Percentiles rank a stretch among this genome's conserved stretches.
phyloP scores from a whole-genome alignment of 176 grass and related monocot species.

The Poa pratensis region DNA sequence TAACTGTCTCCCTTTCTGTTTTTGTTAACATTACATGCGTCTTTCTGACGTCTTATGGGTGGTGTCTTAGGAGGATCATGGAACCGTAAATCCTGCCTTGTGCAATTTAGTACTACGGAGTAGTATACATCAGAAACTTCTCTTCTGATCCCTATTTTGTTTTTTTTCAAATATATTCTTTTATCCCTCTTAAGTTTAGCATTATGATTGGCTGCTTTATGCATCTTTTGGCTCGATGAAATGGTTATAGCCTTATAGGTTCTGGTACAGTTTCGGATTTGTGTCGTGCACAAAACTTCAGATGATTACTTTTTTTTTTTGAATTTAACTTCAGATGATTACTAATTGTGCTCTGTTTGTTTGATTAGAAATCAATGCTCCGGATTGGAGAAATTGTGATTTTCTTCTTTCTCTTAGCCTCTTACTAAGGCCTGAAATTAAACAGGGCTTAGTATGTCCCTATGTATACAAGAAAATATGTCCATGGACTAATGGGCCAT shows the following conservation, averaged over 20 bases:
- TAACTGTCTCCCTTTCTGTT: neutral
- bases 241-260: neutral
- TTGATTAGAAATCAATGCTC: neutral
- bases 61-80: slow-evolving; percentile 39
- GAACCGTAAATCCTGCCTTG: neutral
- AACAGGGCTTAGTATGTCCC: neutral
- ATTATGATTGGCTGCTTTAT: neutral
- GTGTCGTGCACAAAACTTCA: neutral
- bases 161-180: neutral
- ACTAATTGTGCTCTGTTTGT: neutral
- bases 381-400: neutral
- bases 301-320: neutral
- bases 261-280: slow-evolving; percentile 4
- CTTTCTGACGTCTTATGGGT: slow-evolving; percentile 28
- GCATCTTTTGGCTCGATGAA: neutral
- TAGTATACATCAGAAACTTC: neutral
- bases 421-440: neutral
- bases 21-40: neutral
- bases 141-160: neutral
- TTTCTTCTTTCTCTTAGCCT: neutral
- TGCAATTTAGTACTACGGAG: neutral
- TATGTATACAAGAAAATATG: neutral
- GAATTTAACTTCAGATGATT: too few species aligned
- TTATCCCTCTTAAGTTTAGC: neutral
- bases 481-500: neutral